A percentile compares a stretch with the other conserved stretches of the same genome.
Evolutionary conservation across 1,284 basidiomycete species (phyloP).

Genomic region (Laetiporus sulphureus): DNA sequence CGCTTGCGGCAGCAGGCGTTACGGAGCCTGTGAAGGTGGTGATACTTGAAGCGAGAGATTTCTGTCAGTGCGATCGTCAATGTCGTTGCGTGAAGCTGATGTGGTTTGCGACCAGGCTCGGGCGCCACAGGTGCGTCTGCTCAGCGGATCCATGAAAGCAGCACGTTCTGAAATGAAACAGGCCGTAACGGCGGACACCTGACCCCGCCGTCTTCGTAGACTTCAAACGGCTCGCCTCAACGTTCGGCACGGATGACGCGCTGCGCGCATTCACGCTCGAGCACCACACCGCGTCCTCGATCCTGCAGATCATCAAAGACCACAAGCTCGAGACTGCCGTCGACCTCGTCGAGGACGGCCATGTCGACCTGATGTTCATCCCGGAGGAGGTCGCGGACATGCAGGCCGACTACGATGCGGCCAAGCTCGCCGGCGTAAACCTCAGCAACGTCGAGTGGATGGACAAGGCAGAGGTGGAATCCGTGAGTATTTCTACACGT

Average conservation of each 20-base stretch:
- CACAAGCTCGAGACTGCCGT: slow-evolving; percentile 41
- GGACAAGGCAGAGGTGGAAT: slow-evolving; percentile 37
- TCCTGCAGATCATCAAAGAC: slow-evolving; percentile 44
- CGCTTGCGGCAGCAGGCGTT: slow-evolving; percentile 16
- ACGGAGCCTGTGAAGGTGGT: slow-evolving; percentile 37
- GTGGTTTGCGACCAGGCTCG: slow-evolving; percentile 41
- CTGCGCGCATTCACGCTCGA: slow-evolving; percentile 51
- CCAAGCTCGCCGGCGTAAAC: slow-evolving; percentile 45
- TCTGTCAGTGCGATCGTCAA: slow-evolving; percentile 47
- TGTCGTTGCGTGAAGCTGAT: background rate
- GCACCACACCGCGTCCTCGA: slow-evolving; percentile 40
- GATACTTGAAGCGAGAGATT: slow-evolving; percentile 70
- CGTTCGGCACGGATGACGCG: slow-evolving; percentile 49
- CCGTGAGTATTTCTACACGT: slow-evolving; percentile 29
- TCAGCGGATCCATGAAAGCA: no score
- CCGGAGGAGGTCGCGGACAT: slow-evolving; percentile 34
- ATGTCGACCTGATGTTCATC: slow-evolving; percentile 45
- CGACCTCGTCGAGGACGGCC: slow-evolving; percentile 59
- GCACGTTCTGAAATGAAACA: no score
- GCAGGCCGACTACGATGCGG: slow-evolving; percentile 44
- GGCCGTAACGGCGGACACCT: slow-evolving; percentile 79
- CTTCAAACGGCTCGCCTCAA: slow-evolving; percentile 33
- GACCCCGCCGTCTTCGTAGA: slow-evolving; percentile 41
- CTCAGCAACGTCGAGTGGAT: slow-evolving; percentile 42
- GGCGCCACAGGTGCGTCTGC: slow-evolving; percentile 70